phyloP scores from a whole-genome alignment of 768 basidiomycete species.

The Mycena crocata region DNA sequence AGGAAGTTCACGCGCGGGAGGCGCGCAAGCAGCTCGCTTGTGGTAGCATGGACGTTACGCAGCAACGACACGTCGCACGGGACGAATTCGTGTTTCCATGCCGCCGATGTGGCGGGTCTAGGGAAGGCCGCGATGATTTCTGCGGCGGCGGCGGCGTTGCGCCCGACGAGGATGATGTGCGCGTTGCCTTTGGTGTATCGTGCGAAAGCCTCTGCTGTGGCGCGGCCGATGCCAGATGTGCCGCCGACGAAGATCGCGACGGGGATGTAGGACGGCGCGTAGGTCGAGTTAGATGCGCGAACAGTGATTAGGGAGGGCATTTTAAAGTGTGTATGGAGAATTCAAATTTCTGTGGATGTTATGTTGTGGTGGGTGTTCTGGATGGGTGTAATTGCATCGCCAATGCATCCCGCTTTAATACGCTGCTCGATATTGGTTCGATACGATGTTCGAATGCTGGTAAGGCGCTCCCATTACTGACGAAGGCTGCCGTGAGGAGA shows the following conservation, averaged over 20 bases:
- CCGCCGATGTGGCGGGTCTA: constrained; percentile 40
- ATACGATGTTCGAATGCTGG: too few species aligned
- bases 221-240: constrained; percentile 49
- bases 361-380: too few species aligned
- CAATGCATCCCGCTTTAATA: too few species aligned
- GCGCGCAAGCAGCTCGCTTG: constrained; percentile 42
- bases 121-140: constrained; percentile 48
- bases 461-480: too few species aligned
- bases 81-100: constrained; percentile 51
- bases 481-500: too few species aligned
- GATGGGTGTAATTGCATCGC: too few species aligned
- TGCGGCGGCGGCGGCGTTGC: constrained; percentile 52
- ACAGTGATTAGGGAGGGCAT: constrained; percentile 36
- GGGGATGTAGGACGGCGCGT: constrained; percentile 37
- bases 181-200: constrained; percentile 51
- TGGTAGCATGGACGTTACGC: constrained; percentile 49
- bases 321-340: too few species aligned
- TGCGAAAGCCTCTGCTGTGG: constrained; percentile 50
- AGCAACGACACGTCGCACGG: constrained; percentile 54
- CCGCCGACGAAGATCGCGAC: constrained; percentile 43
- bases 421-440: too few species aligned
- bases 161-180: constrained; percentile 56
- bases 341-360: too few species aligned
- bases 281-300: constrained; percentile 39
- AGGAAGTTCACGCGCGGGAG: constrained; percentile 56